These are phyloP conservation scores for Gymnopus androsaceus DNA, from an alignment of 1,284 basidiomycete genomes.

Conservation along the genomic window DNA sequence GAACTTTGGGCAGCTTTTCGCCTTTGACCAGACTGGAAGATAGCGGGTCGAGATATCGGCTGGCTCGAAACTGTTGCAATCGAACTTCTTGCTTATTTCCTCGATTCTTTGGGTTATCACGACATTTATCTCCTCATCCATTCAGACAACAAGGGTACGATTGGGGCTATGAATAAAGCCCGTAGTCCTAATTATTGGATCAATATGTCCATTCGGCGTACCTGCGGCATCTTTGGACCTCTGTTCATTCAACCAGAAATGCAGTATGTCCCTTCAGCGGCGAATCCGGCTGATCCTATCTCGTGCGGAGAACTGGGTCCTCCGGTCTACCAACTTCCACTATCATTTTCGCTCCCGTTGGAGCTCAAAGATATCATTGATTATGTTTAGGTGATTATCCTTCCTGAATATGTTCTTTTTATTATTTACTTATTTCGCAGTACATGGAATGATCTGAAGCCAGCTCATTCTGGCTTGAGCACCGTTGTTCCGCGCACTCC, in stretches of 20 bases:
- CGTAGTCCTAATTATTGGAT: conserved; percentile 32
- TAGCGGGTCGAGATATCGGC: conserved; percentile 12
- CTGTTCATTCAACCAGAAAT: conserved; percentile 28
- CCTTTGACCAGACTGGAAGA: neutral
- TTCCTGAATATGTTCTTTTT: neutral
- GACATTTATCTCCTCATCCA: neutral
- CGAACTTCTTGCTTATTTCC: conserved; percentile 6
- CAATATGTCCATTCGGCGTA: conserved; percentile 35
- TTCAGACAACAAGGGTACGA: conserved; percentile 38
- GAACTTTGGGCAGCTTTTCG: neutral
- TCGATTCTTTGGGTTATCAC: neutral
- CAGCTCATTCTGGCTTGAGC: neutral
- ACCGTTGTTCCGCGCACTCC: neutral
- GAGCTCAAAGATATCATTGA: conserved; percentile 21
- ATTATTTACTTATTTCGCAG: neutral
- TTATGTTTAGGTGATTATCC: conserved; percentile 17
- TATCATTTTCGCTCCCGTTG: conserved; percentile 21
- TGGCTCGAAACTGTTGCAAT: conserved; percentile 17
- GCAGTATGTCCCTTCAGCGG: conserved; percentile 30
- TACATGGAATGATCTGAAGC: too few relatives aligned
- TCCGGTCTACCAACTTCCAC: conserved; percentile 2
- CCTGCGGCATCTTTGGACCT: conserved; percentile 21
- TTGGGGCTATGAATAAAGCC: conserved; percentile 37
- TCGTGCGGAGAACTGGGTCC: conserved; percentile 26
- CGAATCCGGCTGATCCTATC: conserved; percentile 37